Percentiles rank a stretch among this genome's conserved stretches.
Conservation (phyloP, 371 early-diverging fungal species). For the Mortierella sp. region DNA sequence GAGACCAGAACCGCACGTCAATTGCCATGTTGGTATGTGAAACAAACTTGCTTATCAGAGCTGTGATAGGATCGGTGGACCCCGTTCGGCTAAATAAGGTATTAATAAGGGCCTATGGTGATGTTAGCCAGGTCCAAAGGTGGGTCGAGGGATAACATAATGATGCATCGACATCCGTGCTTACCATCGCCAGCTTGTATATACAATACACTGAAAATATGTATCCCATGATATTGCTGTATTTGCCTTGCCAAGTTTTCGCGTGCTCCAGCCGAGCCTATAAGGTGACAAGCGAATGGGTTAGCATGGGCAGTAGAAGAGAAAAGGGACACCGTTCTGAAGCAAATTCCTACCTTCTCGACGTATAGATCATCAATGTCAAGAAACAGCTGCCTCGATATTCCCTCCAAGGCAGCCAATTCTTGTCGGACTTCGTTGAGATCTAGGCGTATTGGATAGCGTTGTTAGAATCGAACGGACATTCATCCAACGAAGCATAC, state of each 20-base stretch:
- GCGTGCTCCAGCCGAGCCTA: constrained; percentile 72
- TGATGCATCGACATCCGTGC: constrained; percentile 3
- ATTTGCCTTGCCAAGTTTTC: constrained; percentile 81
- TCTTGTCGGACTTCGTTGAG: constrained; percentile 60
- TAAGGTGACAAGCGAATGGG: background rate
- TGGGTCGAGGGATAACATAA: no score
- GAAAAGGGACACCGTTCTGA: background rate
- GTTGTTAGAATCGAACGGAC: constrained; percentile 1
- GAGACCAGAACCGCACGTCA: constrained; percentile 86
- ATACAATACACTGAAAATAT: constrained; percentile 90
- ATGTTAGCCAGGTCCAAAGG: background rate
- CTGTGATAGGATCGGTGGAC: constrained; percentile 88
- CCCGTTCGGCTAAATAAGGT: constrained; percentile 81
- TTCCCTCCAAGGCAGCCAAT: constrained; percentile 68
- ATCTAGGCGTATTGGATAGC: constrained; percentile 13
- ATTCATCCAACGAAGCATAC: background rate
- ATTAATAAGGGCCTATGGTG: constrained; percentile 74
- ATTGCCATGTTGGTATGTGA: constrained; percentile 71
- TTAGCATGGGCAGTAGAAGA: background rate
- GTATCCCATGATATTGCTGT: constrained; percentile 79
- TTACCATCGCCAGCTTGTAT: constrained; percentile 84
- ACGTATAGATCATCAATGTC: constrained; percentile 72
- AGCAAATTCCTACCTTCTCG: constrained; percentile 58
- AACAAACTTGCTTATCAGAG: constrained; percentile 75
- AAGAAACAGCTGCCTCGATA: constrained; percentile 66